phyloP scores from a whole-genome alignment of 1,284 basidiomycete genomes.

The Athelia sp. region DNA sequence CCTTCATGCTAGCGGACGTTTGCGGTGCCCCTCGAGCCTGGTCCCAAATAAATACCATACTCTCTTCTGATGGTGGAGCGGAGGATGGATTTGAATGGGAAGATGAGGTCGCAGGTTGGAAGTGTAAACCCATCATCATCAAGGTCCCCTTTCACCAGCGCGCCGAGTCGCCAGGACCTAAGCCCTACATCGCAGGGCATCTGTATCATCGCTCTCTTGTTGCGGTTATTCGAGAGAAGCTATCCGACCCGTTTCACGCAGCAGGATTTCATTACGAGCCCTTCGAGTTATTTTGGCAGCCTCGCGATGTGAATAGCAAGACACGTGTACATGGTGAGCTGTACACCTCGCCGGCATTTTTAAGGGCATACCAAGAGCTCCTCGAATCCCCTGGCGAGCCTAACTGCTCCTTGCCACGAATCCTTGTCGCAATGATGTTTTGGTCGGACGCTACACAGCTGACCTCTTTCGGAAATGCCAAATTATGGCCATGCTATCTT shows the following conservation, averaged over 20 bases:
- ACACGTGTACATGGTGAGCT: not conserved
- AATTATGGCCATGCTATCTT: constrained; percentile 35
- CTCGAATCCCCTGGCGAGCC: constrained; percentile 10
- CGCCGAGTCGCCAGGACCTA: not conserved
- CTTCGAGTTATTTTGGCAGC: not conserved
- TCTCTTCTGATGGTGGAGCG: too few relatives aligned
- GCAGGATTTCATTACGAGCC: not conserved
- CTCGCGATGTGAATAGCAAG: not conserved
- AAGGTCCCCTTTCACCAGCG: not conserved
- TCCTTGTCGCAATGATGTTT: constrained; percentile 25
- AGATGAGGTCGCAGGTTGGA: too few relatives aligned
- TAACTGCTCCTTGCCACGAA: constrained; percentile 13
- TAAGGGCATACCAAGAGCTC: constrained; percentile 17
- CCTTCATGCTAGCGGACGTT: too few relatives aligned
- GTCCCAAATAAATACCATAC: too few relatives aligned
- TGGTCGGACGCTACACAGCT: constrained; percentile 34
- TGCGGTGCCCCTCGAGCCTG: too few relatives aligned
- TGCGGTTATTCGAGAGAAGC: not conserved
- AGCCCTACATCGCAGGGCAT: not conserved
- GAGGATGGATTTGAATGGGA: too few relatives aligned
- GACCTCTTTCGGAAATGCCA: constrained; percentile 28
- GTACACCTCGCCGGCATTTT: not conserved
- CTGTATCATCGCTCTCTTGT: not conserved
- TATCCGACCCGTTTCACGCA: not conserved
- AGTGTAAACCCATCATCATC: not conserved